Evolutionary conservation across 495 filamentous ascomycete genomes (phyloP), one percentile per base, ranked within the genome.

Genomic region (Xylaria telfairii): DNA sequence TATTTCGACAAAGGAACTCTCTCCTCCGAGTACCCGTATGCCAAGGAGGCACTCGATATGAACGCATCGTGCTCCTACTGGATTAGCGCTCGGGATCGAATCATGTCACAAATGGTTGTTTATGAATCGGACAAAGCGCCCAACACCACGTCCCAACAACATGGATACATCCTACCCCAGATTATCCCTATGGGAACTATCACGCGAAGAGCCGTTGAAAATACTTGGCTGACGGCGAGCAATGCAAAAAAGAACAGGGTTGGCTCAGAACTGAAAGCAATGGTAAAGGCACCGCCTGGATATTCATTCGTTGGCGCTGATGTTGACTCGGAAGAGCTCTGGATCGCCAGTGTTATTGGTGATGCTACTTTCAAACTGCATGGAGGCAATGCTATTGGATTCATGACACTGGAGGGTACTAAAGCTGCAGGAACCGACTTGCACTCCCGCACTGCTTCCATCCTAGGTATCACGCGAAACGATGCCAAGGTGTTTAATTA

Each of bases 401-500:
- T 99, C 83, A 99, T 99, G 96, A 98, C 96, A 1, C 83, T 99
- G 19, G 96, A 99, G 80, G 96, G 96, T 8, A 95, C 93, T 61
- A 98, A 98, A 79, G 89, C 93, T 13, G 92, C 92, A 19, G 95
- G 94, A 15, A 99, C 96, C 3, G 96, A 99, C 77, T 82, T 98
- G 72, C 96, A 99, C 81, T 98, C 95, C 34, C 92, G 94, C 32
- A 99, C 96, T 44, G 96, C 96, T 2, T 83, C 85, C 19, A 99
- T 98, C 64, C 79, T 99, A 4, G 94, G 94, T 15, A 99, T 98
- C 71, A 95, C 92, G 0, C 89, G 96, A 42, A 96, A 97, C 72
- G 90, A 97, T 78, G 96, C 96, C 24, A 99, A 99, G 77, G 89
- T 99, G 5, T 99, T 99, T 83, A 99, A 98, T 79, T 99, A 98